Percentiles rank a stretch among this genome's conserved stretches.
phyloP scores from a whole-genome alignment of 1,139 yeast genomes.

The Diutina scorzettiae region DNA sequence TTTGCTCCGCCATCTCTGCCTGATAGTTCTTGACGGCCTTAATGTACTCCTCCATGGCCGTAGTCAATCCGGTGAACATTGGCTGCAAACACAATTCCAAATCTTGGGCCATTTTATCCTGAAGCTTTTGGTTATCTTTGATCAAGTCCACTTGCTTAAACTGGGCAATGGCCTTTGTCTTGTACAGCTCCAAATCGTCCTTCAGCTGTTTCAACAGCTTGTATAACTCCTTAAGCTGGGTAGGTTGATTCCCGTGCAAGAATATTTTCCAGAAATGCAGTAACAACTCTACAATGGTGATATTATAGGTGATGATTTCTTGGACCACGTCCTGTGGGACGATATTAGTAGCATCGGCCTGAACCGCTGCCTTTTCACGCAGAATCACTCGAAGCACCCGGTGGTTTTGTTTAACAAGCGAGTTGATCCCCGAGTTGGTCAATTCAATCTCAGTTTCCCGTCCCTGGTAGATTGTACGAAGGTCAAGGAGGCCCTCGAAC shows the following conservation, averaged over 20 bases:
- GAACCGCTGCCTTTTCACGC: conserved; percentile 1
- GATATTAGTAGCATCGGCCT: conserved; percentile 12
- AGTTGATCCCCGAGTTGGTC: conserved; percentile 37
- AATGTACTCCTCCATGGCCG: conserved; percentile 1
- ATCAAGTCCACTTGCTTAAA: conserved; percentile 8
- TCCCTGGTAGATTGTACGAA: conserved; percentile 27
- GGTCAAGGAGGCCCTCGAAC: conserved; percentile 18
- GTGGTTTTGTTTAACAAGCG: conserved; percentile 44
- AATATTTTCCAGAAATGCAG: conserved; percentile 35
- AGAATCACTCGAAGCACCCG: conserved; percentile 25
- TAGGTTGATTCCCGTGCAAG: conserved; percentile 26
- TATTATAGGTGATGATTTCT: conserved; percentile 27
- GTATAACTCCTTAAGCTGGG: conserved; percentile 26
- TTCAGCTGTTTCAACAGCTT: conserved; percentile 25
- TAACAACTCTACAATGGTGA: conserved; percentile 30
- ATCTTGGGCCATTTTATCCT: conserved; percentile 24
- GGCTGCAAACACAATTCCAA: conserved; percentile 16
- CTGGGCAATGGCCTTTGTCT: conserved; percentile 10
- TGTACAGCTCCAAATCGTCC: conserved; percentile 15
- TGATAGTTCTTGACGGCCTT: conserved; percentile 1
- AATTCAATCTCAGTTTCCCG: conserved; percentile 30
- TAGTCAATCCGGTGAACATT: conserved; percentile 11
- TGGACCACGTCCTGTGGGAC: conserved; percentile 19
- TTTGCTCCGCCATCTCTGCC: not conserved
- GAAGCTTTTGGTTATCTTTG: conserved; percentile 19